Base-by-base conservation (phyloP, 306 rosid species). In the Cucurbita maxima region DNA sequence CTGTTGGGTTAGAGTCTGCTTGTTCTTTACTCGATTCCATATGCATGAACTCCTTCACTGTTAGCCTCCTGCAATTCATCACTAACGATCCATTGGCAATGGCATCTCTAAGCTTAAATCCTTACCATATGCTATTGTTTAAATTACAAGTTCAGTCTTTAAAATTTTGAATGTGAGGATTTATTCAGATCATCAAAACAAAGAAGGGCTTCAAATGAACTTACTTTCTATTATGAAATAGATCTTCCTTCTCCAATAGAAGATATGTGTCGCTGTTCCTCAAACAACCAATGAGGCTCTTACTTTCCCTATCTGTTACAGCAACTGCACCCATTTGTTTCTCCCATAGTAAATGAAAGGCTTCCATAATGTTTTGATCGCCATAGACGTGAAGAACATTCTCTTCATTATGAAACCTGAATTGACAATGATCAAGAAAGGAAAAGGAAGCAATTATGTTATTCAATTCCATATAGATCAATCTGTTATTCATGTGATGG, bases 301-400 rank as follows among this genome's bases (percentile, higher is more conserved):
- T 82, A 53, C 50, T 82, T 58, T 78, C 76, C 75, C 66, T 44
- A 75, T 84, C 79, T 18, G 74, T 62, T 41, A 88, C 90, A 18
- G 85, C 92, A 76, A 85, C 78, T 48, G 75, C 80, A 68, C 84
- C 63, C 64, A 58, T 76, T 59, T 66, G 83, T 73, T 57, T 84
- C 72, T 79, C 71, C 89, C 86, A 56, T 3, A 87, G 83, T 76
- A 76, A 3, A 58, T 77, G 81, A 34, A 88, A 52, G 50, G 88
- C 87, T 74, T 87, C 90, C n/a, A 76, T 78, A 58, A 91, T 64
- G 75, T 77, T 84, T 79, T 88, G 89, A 83, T 83, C 76, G 61
- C 80, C 86, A 58, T 40, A 77, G 57, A 91, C 92, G 80, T 72
- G 72, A 52, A 64, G 81, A 71, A 80, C 76, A 38, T 77, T 85